Evolutionary conservation across 2,329 filamentous ascomycete species (phyloP).

Genomic region (Chaetomium strumarium): DNA sequence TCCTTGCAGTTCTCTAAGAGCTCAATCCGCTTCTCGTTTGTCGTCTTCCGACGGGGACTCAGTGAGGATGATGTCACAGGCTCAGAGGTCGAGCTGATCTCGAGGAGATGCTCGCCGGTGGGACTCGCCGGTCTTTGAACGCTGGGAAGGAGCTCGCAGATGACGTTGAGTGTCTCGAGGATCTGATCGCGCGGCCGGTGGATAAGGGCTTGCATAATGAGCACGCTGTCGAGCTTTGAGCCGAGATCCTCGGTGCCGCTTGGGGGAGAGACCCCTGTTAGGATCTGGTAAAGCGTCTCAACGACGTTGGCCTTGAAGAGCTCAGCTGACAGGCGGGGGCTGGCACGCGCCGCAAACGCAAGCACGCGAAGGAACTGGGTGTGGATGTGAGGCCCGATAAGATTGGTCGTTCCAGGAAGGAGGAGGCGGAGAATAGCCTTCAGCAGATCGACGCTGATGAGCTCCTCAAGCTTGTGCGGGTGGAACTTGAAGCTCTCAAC

Average conservation of each 20-base stretch:
- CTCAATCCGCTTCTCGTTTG: constrained; percentile 76
- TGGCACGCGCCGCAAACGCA: constrained; percentile 83
- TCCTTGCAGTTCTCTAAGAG: constrained; percentile 75
- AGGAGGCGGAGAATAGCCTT: constrained; percentile 80
- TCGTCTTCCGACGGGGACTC: constrained; percentile 46
- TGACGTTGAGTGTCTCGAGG: constrained; percentile 93
- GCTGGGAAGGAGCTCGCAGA: constrained; percentile 85
- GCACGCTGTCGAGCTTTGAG: constrained; percentile 86
- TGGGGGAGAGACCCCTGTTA: constrained; percentile 92
- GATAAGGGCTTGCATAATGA: constrained; percentile 98
- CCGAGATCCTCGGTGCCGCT: constrained; percentile 69
- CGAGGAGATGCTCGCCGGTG: constrained; percentile 38
- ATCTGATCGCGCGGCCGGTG: constrained; percentile 94
- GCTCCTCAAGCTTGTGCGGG: constrained; percentile 79
- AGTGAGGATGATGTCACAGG: constrained; percentile 37
- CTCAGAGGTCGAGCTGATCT: constrained; percentile 36
- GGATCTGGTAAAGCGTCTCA: constrained; percentile 93
- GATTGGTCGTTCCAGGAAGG: constrained; percentile 87
- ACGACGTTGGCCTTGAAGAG: constrained; percentile 95
- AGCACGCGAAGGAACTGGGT: constrained; percentile 92
- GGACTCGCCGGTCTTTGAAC: constrained; percentile 53
- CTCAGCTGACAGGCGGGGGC: constrained; percentile 79
- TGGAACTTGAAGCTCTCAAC: constrained; percentile 95
- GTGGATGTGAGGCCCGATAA: constrained; percentile 90
- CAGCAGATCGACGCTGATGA: constrained; percentile 83